Conservation (phyloP, 2,329 filamentous ascomycete genomes). For the Alternaria viburni region DNA sequence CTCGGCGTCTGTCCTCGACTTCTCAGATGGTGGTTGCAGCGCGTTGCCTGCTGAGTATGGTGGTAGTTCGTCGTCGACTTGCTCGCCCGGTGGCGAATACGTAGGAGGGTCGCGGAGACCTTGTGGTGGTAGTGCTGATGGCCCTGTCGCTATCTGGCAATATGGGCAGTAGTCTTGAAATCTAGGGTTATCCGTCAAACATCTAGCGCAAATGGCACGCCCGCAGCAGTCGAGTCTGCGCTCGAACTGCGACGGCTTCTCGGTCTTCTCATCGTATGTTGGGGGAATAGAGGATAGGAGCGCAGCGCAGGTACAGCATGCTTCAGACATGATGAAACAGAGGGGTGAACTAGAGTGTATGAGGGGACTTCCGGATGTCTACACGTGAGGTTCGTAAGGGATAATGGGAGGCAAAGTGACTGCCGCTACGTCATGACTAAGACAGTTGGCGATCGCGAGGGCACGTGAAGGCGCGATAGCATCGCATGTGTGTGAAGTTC, state of each 20-base stretch:
- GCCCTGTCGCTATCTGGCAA: constrained; percentile 72
- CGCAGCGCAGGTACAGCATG: constrained; percentile 74
- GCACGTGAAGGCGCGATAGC: constrained; percentile 28
- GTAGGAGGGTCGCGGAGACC: constrained; percentile 72
- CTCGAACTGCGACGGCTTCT: constrained; percentile 67
- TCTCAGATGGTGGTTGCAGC: constrained; percentile 37
- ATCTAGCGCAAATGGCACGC: constrained; percentile 73
- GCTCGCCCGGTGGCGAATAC: constrained; percentile 58
- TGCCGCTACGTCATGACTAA: constrained; percentile 45
- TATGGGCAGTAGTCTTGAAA: constrained; percentile 74
- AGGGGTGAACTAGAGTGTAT: neutral
- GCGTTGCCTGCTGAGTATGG: constrained; percentile 51
- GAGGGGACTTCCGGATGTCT: neutral
- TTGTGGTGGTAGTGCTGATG: constrained; percentile 64
- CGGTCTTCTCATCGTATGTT: constrained; percentile 60
- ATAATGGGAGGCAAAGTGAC: constrained; percentile 20
- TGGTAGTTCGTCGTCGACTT: constrained; percentile 50
- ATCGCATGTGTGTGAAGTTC: neutral
- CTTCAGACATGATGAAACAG: constrained; percentile 44
- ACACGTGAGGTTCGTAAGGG: constrained; percentile 1
- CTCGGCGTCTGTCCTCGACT: constrained; percentile 34
- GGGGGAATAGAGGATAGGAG: constrained; percentile 63
- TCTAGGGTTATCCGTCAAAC: constrained; percentile 71
- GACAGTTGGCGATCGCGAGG: constrained; percentile 25
- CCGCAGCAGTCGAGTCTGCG: constrained; percentile 72